A percentile compares a stretch with the other conserved stretches of the same genome.
Conservation (phyloP, 1,284 basidiomycete species). For the Tylopilus orsonianus region DNA sequence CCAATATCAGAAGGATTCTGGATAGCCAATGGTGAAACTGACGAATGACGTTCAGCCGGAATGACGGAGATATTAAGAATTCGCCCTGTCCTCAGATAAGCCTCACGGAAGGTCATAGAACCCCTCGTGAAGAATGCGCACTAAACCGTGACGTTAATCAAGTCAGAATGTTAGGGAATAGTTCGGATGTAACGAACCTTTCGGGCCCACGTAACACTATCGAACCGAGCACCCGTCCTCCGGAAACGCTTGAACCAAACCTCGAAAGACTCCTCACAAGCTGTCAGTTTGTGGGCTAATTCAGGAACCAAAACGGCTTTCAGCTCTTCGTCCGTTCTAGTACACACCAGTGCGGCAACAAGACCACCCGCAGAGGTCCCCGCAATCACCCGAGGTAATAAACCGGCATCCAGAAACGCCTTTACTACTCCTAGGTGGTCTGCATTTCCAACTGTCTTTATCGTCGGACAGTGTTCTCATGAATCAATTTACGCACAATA, state of each 20-base stretch:
- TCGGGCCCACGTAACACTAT: slow-evolving; percentile 87
- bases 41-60: slow-evolving; percentile 92
- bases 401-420: slow-evolving; percentile 85
- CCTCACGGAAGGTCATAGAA: slow-evolving; percentile 94
- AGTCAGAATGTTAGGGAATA: neutral
- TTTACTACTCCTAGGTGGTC: slow-evolving; percentile 91
- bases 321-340: slow-evolving; percentile 88
- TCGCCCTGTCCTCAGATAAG: slow-evolving; percentile 89
- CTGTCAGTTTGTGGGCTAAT: slow-evolving; percentile 86
- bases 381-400: slow-evolving; percentile 87
- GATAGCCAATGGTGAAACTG: slow-evolving; percentile 30
- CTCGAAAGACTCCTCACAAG: slow-evolving; percentile 81
- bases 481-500: slow-evolving; percentile 60
- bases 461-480: slow-evolving; percentile 9
- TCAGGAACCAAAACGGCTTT: slow-evolving; percentile 75
- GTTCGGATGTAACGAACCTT: slow-evolving; percentile 54
- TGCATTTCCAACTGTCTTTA: slow-evolving; percentile 33
- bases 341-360: slow-evolving; percentile 83
- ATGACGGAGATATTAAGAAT: slow-evolving; percentile 96
- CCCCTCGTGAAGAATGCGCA: slow-evolving; percentile 90
- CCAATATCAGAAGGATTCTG: slow-evolving; percentile 7
- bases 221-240: slow-evolving; percentile 92
- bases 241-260: slow-evolving; percentile 83
- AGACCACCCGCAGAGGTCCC: slow-evolving; percentile 95
- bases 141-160: slow-evolving; percentile 20